Evolutionary conservation across 176 grass and related monocot genomes (phyloP).

Genomic region (Thalia dealbata): DNA sequence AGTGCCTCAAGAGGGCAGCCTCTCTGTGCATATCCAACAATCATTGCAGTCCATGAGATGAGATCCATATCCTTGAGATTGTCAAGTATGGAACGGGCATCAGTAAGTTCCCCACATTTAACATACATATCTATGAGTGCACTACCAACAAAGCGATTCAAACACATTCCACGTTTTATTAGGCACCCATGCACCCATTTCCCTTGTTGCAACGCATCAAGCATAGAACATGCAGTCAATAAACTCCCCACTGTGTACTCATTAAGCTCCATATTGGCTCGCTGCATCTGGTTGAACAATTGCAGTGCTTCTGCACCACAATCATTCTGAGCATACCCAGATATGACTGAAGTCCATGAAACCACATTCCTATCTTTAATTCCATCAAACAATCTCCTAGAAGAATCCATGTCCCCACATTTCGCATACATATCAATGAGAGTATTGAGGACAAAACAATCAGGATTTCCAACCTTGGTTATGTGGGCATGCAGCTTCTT

Average conservation of each 20-base stretch:
- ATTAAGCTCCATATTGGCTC: slow-evolving; percentile 3
- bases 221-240: slow-evolving; percentile 28
- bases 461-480: slow-evolving; percentile 29
- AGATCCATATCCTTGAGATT: slow-evolving; percentile 25
- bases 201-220: slow-evolving; percentile 36
- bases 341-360: slow-evolving; percentile 50
- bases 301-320: slow-evolving; percentile 18
- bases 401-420: slow-evolving; percentile 29
- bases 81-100: slow-evolving; percentile 35
- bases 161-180: slow-evolving; percentile 28
- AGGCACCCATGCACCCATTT: slow-evolving; percentile 58
- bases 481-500: slow-evolving; percentile 29
- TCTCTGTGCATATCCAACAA: slow-evolving; percentile 51
- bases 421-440: slow-evolving; percentile 50
- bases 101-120: slow-evolving; percentile 36
- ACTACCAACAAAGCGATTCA: slow-evolving; percentile 33
- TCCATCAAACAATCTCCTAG: slow-evolving; percentile 31
- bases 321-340: slow-evolving; percentile 39
- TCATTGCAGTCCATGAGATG: slow-evolving; percentile 61
- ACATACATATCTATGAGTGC: slow-evolving; percentile 54
- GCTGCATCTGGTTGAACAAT: slow-evolving; percentile 47
- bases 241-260: slow-evolving; percentile 33
- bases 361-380: slow-evolving; percentile 36
- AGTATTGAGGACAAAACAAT: slow-evolving; percentile 44
- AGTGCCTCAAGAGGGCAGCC: slow-evolving; percentile 43